Base-by-base conservation (phyloP, 371 early-diverging fungal species). In the Apophysomyces sp. region DNA sequence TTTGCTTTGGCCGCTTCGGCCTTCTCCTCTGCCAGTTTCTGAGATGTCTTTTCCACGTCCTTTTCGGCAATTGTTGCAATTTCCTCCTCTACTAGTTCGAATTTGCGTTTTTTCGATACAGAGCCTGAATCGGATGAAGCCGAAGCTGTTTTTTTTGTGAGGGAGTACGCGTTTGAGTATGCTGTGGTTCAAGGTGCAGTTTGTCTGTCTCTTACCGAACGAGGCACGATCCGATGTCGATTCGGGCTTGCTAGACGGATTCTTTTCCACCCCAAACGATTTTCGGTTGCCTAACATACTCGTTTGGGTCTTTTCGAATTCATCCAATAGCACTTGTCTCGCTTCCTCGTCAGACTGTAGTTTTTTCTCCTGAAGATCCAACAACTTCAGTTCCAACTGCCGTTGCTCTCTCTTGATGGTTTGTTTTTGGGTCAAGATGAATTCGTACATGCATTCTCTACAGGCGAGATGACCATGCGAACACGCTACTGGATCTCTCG, bases 401-500 rank as follows among this genome's bases (percentile, higher is more conserved):
- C 74, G 63, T 37, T 83, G 78, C 41, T 88, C 86, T 26, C 89
- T 77, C 53, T 77, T 73, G 27, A 94, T 92, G 30, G 86, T 86
- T 63, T 89, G 84, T 67, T 93, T 97, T 69, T 98, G 98, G 12
- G 89, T 78, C 21, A 97, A 71, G 21, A 97, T 91, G 64, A 85
- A 89, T 66, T 93, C 90, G 67, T 89, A 89, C 61, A 93, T 88
- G 74, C 98, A 98, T 65, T 97, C 97, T 57, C 85, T 87, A 72
- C 96, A 96, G 0, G 90, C 84, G 12, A 95, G 66, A 72, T 96
- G 96, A 0, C 96, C 96, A 51, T 88, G 69, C 2, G 83, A 52
- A 81, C 96, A 97, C 28, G 85, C 76, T 8, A 95, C 81, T 1
- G 98, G 98, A 53, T 85, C 86, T 12, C 92, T 77, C 0, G 97